Evolutionary conservation across 202 grass and related monocot species (phyloP).

Genomic region (Schoenoplectus tabernaemontani): DNA sequence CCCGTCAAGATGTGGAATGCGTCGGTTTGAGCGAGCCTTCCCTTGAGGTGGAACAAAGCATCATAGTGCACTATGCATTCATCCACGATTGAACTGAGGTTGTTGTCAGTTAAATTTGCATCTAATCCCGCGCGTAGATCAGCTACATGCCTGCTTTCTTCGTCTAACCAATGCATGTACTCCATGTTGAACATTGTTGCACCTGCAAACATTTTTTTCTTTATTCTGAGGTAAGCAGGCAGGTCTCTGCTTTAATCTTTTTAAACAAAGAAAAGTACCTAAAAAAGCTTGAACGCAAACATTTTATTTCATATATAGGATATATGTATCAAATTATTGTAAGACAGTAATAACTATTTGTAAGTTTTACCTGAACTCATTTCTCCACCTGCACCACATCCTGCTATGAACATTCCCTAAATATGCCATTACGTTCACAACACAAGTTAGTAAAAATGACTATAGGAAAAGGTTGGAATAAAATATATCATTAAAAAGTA

Average conservation of each 20-base stretch:
- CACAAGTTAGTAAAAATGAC: slow-evolving; percentile 4
- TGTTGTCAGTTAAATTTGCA: slow-evolving; percentile 44
- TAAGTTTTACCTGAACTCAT: slow-evolving; percentile 58
- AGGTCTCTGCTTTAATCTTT: no score
- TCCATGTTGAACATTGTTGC: slow-evolving; percentile 91
- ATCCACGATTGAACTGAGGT: slow-evolving; percentile 58
- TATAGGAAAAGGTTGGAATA: neutral
- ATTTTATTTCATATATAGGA: no score
- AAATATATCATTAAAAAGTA: neutral
- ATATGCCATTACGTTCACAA: neutral
- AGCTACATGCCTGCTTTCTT: slow-evolving; percentile 46
- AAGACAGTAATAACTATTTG: neutral
- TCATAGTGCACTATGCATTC: slow-evolving; percentile 78
- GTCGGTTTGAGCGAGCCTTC: slow-evolving; percentile 43
- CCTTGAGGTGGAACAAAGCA: slow-evolving; percentile 79
- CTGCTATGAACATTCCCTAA: slow-evolving; percentile 70
- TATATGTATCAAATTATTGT: no score
- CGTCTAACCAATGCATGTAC: slow-evolving; percentile 70
- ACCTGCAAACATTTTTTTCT: slow-evolving; percentile 29
- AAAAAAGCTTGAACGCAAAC: no score
- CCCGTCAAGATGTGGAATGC: slow-evolving; percentile 87
- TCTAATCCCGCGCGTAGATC: slow-evolving; percentile 57
- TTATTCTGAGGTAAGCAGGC: no score
- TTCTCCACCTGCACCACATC: slow-evolving; percentile 54
- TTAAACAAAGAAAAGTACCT: no score